These are phyloP conservation scores for Vigna mungo DNA, from an alignment of 306 rosid species.

Conservation along the genomic window DNA sequence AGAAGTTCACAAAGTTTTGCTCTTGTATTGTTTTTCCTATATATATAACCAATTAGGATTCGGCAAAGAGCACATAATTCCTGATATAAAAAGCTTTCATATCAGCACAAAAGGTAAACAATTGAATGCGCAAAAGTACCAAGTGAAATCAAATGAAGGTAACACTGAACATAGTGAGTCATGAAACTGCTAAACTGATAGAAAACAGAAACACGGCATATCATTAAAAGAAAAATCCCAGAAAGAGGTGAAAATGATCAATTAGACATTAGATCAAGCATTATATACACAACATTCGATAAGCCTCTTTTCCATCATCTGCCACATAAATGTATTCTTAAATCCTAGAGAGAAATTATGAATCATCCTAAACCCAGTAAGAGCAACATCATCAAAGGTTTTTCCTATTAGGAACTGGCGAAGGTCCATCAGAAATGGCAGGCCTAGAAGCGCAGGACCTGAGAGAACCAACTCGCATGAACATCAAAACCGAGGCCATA, in stretches of 20 bases:
- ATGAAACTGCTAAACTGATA: neutral
- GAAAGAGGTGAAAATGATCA: neutral
- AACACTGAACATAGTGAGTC: neutral
- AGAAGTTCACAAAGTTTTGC: neutral
- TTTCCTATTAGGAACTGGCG: conserved; percentile 44
- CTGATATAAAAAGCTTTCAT: neutral
- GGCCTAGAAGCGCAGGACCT: conserved; percentile 52
- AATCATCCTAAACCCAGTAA: conserved; percentile 2
- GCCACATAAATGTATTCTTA: neutral
- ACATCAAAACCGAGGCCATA: conserved; percentile 48
- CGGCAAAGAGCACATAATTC: neutral
- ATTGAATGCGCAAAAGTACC: neutral
- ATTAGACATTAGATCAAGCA: conserved; percentile 18
- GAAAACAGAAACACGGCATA: conserved; percentile 6
- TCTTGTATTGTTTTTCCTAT: neutral
- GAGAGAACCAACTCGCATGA: conserved; percentile 48
- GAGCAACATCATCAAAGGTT: conserved; percentile 10
- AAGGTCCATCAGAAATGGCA: conserved; percentile 41
- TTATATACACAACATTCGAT: conserved; percentile 16
- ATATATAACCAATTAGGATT: neutral
- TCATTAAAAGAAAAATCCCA: neutral
- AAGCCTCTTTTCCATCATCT: neutral
- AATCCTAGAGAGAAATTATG: neutral
- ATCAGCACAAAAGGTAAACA: neutral
- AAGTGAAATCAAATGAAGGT: neutral